Percentiles rank a stretch among this genome's conserved stretches.
These are phyloP conservation scores for Vitis cinerea DNA, from an alignment of 164 flowering plant species.

Conservation along the genomic window DNA sequence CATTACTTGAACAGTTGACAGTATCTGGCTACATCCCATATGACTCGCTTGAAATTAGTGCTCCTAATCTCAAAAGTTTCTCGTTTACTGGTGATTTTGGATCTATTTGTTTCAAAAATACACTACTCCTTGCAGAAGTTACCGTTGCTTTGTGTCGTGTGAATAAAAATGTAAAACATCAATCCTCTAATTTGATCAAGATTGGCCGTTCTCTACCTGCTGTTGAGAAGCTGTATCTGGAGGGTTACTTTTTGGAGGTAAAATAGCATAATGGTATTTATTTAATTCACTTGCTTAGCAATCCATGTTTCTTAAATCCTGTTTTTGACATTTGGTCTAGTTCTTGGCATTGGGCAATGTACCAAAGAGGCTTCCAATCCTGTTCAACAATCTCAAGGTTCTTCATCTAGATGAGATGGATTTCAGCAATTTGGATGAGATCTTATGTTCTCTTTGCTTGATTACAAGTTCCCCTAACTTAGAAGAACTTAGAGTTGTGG, in stretches of 20 bases:
- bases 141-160: neutral
- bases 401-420: neutral
- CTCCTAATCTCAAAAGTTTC: slow-evolving; percentile 13
- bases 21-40: neutral
- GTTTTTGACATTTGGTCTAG: neutral
- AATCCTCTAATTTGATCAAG: neutral
- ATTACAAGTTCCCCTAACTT: slow-evolving; percentile 16
- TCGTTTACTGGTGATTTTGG: neutral
- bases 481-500: neutral
- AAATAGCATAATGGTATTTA: neutral
- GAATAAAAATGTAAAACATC: neutral
- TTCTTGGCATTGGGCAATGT: neutral
- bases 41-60: slow-evolving; percentile 11
- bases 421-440: neutral
- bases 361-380: slow-evolving; percentile 4
- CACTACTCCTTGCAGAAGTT: neutral
- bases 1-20: slow-evolving; percentile 14
- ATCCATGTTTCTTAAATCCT: neutral
- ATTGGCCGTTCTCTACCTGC: neutral
- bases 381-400: neutral
- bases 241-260: neutral
- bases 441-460: slow-evolving; percentile 7
- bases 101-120: slow-evolving; percentile 1
- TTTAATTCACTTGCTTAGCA: neutral
- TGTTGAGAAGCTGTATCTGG: neutral